These are phyloP conservation scores for Phoma herbarum DNA, from an alignment of 2,329 filamentous ascomycete genomes.

Conservation along the genomic window DNA sequence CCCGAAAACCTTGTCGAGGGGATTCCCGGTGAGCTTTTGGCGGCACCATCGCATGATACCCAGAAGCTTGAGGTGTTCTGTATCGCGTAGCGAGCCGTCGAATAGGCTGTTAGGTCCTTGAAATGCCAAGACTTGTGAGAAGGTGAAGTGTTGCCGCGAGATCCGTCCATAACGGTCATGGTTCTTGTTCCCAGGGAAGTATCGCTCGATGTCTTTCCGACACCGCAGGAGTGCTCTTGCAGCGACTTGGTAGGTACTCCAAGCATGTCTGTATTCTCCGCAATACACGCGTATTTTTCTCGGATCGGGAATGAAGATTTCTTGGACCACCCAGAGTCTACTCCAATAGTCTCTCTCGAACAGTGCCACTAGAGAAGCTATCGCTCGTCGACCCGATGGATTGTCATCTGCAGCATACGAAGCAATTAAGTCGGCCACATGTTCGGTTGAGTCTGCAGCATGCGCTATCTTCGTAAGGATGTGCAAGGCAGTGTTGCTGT, in stretches of 20 bases:
- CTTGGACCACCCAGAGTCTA: conserved; percentile 6
- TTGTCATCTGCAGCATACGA: background rate
- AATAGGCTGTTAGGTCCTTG: background rate
- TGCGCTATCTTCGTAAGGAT: background rate
- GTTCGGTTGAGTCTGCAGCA: background rate
- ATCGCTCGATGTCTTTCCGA: background rate
- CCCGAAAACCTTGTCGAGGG: background rate
- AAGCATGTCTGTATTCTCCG: background rate
- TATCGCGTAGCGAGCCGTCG: background rate
- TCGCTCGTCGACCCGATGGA: background rate
- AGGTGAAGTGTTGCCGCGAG: background rate
- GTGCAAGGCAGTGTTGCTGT: background rate
- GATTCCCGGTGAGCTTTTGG: background rate
- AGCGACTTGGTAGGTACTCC: background rate
- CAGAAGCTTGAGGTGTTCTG: background rate
- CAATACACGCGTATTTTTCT: background rate
- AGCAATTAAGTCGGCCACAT: background rate
- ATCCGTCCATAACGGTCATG: background rate
- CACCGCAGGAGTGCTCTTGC: background rate
- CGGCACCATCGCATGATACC: conserved; percentile 2
- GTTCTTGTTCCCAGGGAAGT: background rate
- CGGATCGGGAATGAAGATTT: background rate
- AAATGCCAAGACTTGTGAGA: background rate
- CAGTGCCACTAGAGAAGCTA: background rate
- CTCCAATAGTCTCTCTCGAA: conserved; percentile 8